Base-by-base conservation (phyloP, 2,329 filamentous ascomycete genomes). In the Pseudogymnoascus sp. region DNA sequence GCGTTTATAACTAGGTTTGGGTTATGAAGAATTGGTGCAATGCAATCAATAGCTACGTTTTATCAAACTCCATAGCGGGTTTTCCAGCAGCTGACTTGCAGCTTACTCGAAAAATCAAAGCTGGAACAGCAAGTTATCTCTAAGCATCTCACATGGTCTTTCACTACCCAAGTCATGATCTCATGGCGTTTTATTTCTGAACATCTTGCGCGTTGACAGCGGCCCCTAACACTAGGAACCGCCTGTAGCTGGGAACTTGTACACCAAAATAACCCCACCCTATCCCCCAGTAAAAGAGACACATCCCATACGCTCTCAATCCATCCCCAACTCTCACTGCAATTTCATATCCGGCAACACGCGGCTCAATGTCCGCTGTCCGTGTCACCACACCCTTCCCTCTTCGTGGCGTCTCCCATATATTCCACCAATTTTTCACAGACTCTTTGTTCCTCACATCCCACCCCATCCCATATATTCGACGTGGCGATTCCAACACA, bases 381-480 rank as follows among this genome's bases (percentile, higher is more conserved):
- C 10, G 29, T 13, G 29, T 17, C 46, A 31, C n/a, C n/a, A 33
- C n/a, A n/a, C 5, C 29, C 29, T 10, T 33, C 50, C 15, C 4
- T 53, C 46, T 33, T 56, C 50, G 50, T 56, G 50, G 50, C 50
- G 50, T 19, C 26, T 33, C 50, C 50, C 50, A 56, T 56, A 56
- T 56, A 33, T 56, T 6, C 50, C 50, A 31, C 29, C 29, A 19
- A 33, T 21, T 53, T 53, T 33, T 19, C 50, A 56, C 44, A 56
- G 50, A 56, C 50, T 19, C 50, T 56, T 56, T 56, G 50, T 19
- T 56, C 50, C 50, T 56, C n/a, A 17, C 50, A 56, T 19, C 50
- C 50, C 50, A 31, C n/a, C 26, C 26, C 50, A 19, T 56, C 26
- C 50, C 29, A 56, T 56, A 56, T 56, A 56, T 56, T 31, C 10